Evolutionary conservation across 2,329 filamentous ascomycete genomes (phyloP), one percentile per base, ranked within the genome.

Genomic region (Alternaria sp.): DNA sequence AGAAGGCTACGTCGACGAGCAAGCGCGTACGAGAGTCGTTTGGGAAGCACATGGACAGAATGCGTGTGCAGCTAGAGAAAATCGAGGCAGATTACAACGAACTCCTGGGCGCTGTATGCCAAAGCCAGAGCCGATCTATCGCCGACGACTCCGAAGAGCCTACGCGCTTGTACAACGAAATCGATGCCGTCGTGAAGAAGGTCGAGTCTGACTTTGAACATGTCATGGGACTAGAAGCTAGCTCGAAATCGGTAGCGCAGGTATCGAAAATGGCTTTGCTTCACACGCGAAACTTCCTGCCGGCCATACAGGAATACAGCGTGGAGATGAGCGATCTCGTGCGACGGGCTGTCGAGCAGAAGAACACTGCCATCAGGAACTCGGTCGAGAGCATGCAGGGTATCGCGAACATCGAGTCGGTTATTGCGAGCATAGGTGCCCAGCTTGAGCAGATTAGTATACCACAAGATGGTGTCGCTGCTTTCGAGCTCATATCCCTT

Each of bases 171-270:
- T 82, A 95, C 49, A 86, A 92, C 61, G 95, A 98, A 74, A 92
- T 98, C 41, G 89, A 94, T 72, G 90, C 91, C 0, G 84, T 98
- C 54, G 88, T 89, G 51, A 92, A 88, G 69, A 97, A 97, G 78
- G 90, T 99, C 49, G 88, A 89, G 46, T 91, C 89, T 5, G 95
- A 98, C 77, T 91, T 92, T 72, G 89, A 93, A 66, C 89, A 91
- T 65, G 87, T 92, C 10, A 81, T 92, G 42, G 84, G 85, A 5
- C 88, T 93, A 62, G 81, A 86, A 1, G 86, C 86, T 63, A 88
- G 88, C 39, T 81, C 88, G n/a, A 89, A 88, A 66, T 84, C 85
- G 4, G 79, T 88, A 37, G 81, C 85, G 6, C 84, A 85, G 62
- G 83, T 86, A 13, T 88, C 86, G 11, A 86, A 88, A 69, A 86